A percentile compares a stretch with the other conserved stretches of the same genome.
phyloP scores from a whole-genome alignment of 257 asterid species.

The Orobanche coerulescens region DNA sequence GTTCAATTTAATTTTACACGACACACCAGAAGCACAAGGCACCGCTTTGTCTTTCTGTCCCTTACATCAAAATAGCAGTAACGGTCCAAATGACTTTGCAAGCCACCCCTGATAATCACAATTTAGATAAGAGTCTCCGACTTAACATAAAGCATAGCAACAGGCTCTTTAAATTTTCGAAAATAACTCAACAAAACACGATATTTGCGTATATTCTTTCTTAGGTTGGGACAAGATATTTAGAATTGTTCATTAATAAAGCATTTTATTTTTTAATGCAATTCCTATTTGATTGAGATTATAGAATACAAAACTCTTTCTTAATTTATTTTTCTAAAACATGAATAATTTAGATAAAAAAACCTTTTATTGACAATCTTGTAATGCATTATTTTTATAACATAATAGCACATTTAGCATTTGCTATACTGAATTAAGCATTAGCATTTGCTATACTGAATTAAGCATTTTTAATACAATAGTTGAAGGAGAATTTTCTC shows the following conservation, averaged over 20 bases:
- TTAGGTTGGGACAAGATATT: no score
- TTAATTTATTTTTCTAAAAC: no score
- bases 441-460: neutral
- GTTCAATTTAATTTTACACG: conserved; percentile 1
- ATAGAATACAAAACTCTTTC: no score
- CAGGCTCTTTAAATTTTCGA: no score
- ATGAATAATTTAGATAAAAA: no score
- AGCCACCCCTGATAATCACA: neutral
- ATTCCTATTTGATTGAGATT: no score
- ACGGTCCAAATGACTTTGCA: neutral
- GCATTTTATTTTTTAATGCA: no score
- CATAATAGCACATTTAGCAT: neutral
- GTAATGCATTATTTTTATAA: neutral
- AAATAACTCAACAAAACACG: no score
- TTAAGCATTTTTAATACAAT: no score
- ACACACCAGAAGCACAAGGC: conserved; percentile 5
- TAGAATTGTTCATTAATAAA: no score
- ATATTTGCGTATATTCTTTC: no score
- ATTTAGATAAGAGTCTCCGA: neutral
- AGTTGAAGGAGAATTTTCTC: neutral
- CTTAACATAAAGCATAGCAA: neutral
- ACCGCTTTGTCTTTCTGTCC: neutral
- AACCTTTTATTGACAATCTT: neutral
- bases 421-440: neutral
- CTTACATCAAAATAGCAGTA: conserved; percentile 3